A percentile compares a stretch with the other conserved stretches of the same genome.
Evolutionary conservation across 2,329 filamentous ascomycete genomes (phyloP).

Genomic region (Curvularia sp.): DNA sequence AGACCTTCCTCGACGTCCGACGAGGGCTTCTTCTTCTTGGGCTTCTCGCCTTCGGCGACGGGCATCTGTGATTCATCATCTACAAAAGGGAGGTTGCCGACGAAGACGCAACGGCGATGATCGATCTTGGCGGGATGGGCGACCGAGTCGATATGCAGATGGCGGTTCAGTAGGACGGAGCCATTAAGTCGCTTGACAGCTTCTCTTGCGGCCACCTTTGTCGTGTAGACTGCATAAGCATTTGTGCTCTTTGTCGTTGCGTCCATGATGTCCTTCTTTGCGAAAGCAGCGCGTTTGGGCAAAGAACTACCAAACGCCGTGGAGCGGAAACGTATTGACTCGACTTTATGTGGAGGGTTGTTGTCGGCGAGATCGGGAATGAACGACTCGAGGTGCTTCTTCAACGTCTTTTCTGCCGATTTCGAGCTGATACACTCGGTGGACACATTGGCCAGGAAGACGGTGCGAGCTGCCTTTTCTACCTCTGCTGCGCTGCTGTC

Average conservation of each 20-base stretch:
- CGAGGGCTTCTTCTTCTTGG: slow-evolving; percentile 71
- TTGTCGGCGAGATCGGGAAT: slow-evolving; percentile 61
- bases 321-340: slow-evolving; percentile 93
- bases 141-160: slow-evolving; percentile 88
- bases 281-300: slow-evolving; percentile 93
- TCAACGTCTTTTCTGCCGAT: slow-evolving; percentile 76
- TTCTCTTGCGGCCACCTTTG: slow-evolving; percentile 74
- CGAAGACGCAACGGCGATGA: slow-evolving; percentile 90
- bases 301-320: slow-evolving; percentile 82
- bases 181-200: slow-evolving; percentile 84
- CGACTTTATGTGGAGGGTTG: slow-evolving; percentile 71
- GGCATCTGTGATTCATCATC: slow-evolving; percentile 82
- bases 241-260: slow-evolving; percentile 92
- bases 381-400: slow-evolving; percentile 79
- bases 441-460: slow-evolving; percentile 93
- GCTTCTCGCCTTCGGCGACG: slow-evolving; percentile 68
- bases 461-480: slow-evolving; percentile 86
- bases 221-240: slow-evolving; percentile 90
- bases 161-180: slow-evolving; percentile 80
- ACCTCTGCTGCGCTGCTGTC: slow-evolving; percentile 64
- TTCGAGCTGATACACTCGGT: slow-evolving; percentile 83
- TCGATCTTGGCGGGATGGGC: slow-evolving; percentile 85
- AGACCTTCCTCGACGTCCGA: slow-evolving; percentile 92
- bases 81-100: slow-evolving; percentile 95
- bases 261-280: slow-evolving; percentile 88